Conservation (phyloP, 192 early-diverging fungal species). For the Allomyces macrogynus region DNA sequence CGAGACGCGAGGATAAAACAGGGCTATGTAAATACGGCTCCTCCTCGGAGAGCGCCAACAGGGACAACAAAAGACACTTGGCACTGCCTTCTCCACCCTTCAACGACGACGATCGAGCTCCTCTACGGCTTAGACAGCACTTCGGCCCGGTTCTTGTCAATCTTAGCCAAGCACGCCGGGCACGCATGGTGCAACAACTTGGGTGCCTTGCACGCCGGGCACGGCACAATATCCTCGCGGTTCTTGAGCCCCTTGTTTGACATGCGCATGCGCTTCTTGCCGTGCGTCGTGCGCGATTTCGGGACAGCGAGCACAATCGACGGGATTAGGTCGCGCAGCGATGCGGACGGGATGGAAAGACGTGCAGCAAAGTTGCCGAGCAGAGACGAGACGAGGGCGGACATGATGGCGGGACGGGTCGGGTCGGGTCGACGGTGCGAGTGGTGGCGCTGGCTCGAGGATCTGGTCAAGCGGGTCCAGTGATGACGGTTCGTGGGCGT, state of each 20-base stretch:
- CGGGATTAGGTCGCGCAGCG: slow-evolving; percentile 24
- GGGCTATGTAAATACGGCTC: too few relatives aligned
- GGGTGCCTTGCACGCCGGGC: slow-evolving; percentile 53
- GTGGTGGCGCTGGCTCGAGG: too few relatives aligned
- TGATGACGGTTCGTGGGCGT: too few relatives aligned
- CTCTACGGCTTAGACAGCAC: background rate
- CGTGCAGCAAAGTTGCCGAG: too few relatives aligned
- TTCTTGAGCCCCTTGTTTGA: slow-evolving; percentile 55
- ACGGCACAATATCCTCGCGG: slow-evolving; percentile 43
- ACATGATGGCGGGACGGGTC: too few relatives aligned
- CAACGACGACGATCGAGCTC: background rate
- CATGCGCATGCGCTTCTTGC: slow-evolving; percentile 69
- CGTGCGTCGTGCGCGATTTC: slow-evolving; percentile 81
- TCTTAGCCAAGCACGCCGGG: slow-evolving; percentile 27
- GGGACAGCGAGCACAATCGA: slow-evolving; percentile 64
- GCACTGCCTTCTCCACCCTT: too few relatives aligned
- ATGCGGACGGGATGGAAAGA: background rate
- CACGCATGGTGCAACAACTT: slow-evolving; percentile 63
- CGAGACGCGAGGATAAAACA: too few relatives aligned
- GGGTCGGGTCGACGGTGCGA: too few relatives aligned
- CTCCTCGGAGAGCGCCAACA: too few relatives aligned
- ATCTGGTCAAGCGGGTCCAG: too few relatives aligned
- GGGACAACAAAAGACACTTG: too few relatives aligned
- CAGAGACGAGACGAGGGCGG: too few relatives aligned
- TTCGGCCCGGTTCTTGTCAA: background rate